These are phyloP conservation scores for Fusarium circinatum DNA, from an alignment of 2,329 filamentous ascomycete species.

Conservation along the genomic window DNA sequence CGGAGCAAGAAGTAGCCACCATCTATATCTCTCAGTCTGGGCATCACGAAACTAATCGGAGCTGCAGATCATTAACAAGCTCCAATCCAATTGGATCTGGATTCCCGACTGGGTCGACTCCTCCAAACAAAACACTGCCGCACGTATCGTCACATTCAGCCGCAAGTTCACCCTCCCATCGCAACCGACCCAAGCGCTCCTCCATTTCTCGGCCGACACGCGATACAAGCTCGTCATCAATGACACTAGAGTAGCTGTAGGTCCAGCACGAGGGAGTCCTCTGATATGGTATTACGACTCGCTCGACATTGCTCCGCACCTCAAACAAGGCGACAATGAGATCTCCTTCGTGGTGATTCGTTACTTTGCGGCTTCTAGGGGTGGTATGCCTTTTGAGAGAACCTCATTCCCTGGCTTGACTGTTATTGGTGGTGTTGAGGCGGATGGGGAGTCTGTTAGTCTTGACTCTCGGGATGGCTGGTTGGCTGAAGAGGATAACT, in stretches of 20 bases:
- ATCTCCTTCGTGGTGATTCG: background rate
- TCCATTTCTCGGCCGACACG: background rate
- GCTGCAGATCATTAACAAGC: background rate
- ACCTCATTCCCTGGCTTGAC: background rate
- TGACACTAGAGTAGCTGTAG: background rate
- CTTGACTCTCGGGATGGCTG: background rate
- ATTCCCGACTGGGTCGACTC: background rate
- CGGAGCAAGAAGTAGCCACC: background rate
- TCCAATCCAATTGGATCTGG: background rate
- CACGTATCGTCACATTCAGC: background rate
- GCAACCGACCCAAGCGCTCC: background rate
- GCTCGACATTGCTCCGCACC: background rate
- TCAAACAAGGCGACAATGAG: background rate
- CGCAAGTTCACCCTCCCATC: background rate
- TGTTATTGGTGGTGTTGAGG: background rate
- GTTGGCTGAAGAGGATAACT: background rate
- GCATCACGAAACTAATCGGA: background rate
- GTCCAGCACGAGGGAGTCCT: background rate
- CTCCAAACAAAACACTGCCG: background rate
- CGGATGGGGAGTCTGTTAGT: background rate
- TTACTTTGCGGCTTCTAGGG: background rate
- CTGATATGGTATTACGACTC: background rate
- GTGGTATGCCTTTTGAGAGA: background rate
- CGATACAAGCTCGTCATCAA: background rate
- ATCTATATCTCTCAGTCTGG: fast-evolving